phyloP scores from a whole-genome alignment of 2,329 filamentous ascomycete genomes.

The Xylariomycetidae sp. region DNA sequence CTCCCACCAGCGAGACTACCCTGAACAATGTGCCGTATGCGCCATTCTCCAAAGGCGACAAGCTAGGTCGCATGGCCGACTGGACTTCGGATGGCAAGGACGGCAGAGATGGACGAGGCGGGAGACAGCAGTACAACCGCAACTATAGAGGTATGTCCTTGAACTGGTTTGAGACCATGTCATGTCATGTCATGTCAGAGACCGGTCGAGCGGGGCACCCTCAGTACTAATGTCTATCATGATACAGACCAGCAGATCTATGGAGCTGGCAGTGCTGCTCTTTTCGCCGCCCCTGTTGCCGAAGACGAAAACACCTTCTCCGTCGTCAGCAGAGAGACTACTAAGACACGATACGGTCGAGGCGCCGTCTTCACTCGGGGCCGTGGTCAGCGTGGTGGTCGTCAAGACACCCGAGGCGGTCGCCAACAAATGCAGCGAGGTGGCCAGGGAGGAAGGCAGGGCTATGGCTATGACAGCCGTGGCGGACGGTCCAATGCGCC shows the following conservation, averaged over 20 bases:
- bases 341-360: slow-evolving; percentile 82
- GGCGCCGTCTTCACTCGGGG: slow-evolving; percentile 87
- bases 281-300: slow-evolving; percentile 85
- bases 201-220: no score
- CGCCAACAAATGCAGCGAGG: slow-evolving; percentile 64
- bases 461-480: slow-evolving; percentile 66
- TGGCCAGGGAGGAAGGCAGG: slow-evolving; percentile 61
- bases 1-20: slow-evolving; percentile 77
- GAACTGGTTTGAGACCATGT: no score
- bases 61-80: slow-evolving; percentile 97
- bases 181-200: no score
- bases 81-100: slow-evolving; percentile 94
- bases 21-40: slow-evolving; percentile 95
- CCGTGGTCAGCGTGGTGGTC: slow-evolving; percentile 72
- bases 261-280: slow-evolving; percentile 77
- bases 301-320: slow-evolving; percentile 98
- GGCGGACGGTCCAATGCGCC: slow-evolving; percentile 66
- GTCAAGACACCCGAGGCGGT: slow-evolving; percentile 57
- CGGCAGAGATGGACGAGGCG: slow-evolving; percentile 63
- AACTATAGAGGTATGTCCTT: slow-evolving; percentile 78
- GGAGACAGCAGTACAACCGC: slow-evolving; percentile 83
- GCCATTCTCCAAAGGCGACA: slow-evolving; percentile 97
- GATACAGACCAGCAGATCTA: slow-evolving; percentile 88
- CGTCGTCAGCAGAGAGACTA: slow-evolving; percentile 89
- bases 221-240: slow-evolving; percentile 14